A percentile compares a stretch with the other conserved stretches of the same genome.
Evolutionary conservation across 768 basidiomycete genomes (phyloP).

Genomic region (Tulasnella sp.): DNA sequence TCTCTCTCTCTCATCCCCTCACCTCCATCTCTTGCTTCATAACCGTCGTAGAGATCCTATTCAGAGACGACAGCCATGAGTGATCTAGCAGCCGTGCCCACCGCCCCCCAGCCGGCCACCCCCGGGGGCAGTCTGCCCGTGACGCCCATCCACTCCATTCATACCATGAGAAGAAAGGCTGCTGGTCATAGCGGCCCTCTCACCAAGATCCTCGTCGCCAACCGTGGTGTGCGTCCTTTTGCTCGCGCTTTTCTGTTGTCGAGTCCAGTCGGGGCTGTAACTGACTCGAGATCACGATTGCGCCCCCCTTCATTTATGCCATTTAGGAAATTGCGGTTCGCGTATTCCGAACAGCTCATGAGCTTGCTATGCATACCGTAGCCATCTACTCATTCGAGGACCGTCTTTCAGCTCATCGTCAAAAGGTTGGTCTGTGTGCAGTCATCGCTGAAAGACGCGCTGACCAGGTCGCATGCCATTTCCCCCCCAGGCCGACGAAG

Average conservation of each 20-base stretch:
- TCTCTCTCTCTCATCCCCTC: neutral
- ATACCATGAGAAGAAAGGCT: slow-evolving; percentile 82
- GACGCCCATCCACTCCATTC: slow-evolving; percentile 83
- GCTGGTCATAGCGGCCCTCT: slow-evolving; percentile 85
- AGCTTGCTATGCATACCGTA: slow-evolving; percentile 97
- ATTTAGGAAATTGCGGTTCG: slow-evolving; percentile 94
- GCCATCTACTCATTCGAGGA: slow-evolving; percentile 98
- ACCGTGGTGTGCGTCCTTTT: slow-evolving; percentile 66
- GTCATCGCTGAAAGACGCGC: neutral
- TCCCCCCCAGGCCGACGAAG: slow-evolving; percentile 77
- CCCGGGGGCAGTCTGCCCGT: slow-evolving; percentile 30
- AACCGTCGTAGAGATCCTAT: neutral
- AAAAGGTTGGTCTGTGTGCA: slow-evolving; percentile 58
- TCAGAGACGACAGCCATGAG: neutral
- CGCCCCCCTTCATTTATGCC: slow-evolving; percentile 20
- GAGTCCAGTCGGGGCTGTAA: neutral
- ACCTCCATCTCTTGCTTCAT: neutral
- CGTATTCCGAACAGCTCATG: slow-evolving; percentile 96
- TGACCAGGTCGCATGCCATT: neutral
- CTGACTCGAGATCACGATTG: slow-evolving; percentile 9
- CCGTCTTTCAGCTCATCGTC: slow-evolving; percentile 91
- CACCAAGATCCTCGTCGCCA: slow-evolving; percentile 87
- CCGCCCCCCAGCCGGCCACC: neutral
- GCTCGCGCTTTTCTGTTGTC: slow-evolving; percentile 6
- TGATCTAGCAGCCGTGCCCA: neutral